Evolutionary conservation across 1,284 basidiomycete genomes (phyloP), one percentile per base, ranked within the genome.

Genomic region (Sanghuangporus baumii): DNA sequence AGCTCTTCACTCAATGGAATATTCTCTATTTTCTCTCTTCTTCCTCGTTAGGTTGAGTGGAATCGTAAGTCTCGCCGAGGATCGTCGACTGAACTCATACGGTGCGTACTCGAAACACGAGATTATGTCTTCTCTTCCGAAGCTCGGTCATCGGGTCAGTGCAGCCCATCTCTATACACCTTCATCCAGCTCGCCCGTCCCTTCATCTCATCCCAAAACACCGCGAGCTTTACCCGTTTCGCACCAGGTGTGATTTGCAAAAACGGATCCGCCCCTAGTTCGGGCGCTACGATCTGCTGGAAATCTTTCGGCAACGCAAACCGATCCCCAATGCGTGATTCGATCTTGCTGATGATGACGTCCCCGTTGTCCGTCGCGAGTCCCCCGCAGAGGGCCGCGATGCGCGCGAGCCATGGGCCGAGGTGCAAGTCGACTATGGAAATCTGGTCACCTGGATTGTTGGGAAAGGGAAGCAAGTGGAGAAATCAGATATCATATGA

Each of bases 341-440:
- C 84, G 63, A 89, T 67, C 69, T 81, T 84, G 59, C 67, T 72
- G 12, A 84, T 73, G 2, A 78, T 78, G 0, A 71, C 73, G 59
- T 77, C 73, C 0, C 87, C 86, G 62, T 81, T 76, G 43, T 86
- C 80, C 1, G 68, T 71, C 0, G 70, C 70, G 23, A 71, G 72
- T 0, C 83, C 88, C 1, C 86, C 87, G 4, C 81, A 78, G 26
- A 92, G 76, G 51, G 69, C 72, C 11, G 86, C 82, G 9, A 94
- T 67, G 36, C 86, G 81, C 2, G 85, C 78, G 43, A 94, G 72
- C 92, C 91, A 96, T 11, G 85, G 86, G 2, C 84, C 86, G 31
- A 94, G 76, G 70, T 94, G 91, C 58, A 94, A 74, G 71, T 96
- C 94, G 2, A 87, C 90, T 50, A 93, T 76, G 7, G 87, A 91